phyloP scores from a whole-genome alignment of 2,329 filamentous ascomycete genomes.

The Verticillium nubilum region DNA sequence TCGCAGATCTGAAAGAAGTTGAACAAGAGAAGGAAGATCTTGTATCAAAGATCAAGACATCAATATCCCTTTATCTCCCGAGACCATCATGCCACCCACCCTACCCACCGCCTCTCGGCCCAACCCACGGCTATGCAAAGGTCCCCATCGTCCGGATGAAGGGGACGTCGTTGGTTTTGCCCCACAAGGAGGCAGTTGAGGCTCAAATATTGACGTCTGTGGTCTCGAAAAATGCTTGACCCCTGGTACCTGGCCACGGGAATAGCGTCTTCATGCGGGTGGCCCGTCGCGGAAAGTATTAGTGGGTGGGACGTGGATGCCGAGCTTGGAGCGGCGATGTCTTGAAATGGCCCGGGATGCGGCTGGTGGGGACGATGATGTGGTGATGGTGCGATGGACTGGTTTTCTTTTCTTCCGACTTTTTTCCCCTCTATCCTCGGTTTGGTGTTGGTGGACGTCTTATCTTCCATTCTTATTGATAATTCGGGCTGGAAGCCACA shows the following conservation, averaged over 20 bases:
- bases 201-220: background rate
- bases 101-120: background rate
- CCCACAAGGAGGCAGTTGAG: background rate
- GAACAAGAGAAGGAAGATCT: background rate
- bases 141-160: background rate
- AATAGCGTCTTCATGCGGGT: background rate
- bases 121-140: background rate
- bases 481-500: too few relatives aligned
- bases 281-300: background rate
- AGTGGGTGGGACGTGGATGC: background rate
- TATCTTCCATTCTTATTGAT: too few relatives aligned
- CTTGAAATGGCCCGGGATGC: background rate
- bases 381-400: background rate
- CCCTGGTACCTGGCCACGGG: background rate
- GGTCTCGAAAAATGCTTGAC: background rate
- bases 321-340: background rate
- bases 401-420: background rate
- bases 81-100: background rate
- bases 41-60: background rate
- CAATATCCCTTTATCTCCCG: background rate
- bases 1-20: background rate
- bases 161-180: background rate
- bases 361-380: background rate
- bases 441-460: too few relatives aligned
- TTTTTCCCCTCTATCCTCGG: background rate